Base-by-base conservation (phyloP, 2,329 filamentous ascomycete genomes). In the Paecilomyces niveus region DNA sequence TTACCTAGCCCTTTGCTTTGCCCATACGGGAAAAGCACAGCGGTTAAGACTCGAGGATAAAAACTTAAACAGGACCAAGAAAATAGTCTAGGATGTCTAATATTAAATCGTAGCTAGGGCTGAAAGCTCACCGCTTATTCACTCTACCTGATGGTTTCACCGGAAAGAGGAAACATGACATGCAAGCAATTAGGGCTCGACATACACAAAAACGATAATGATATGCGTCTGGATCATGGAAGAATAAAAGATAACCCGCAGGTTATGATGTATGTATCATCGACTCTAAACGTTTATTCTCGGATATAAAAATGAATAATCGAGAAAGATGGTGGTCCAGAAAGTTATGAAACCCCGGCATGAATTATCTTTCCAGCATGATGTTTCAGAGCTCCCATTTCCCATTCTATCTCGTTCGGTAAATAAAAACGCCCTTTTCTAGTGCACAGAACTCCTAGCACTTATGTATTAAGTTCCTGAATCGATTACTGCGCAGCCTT, bases 401-500 rank as follows among this genome's bases (percentile, higher is more conserved):
- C 39, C 39, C n/a, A 29, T 29, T 53, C 51, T 32, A 53, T 53
- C 22, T 32, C 51, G n/a, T 29, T 26, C n/a, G 29, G 7, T 26
- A 53, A 53, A 53, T 32, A 53, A 53, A 26, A 26, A 32, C 39
- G 39, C 39, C 39, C 39, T 45, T 45, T 45, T 45, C 39, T 45
- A 45, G 39, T 45, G 39, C 39, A 33, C 32, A 45, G 39, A 45
- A 45, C 39, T 45, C 39, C 39, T 45, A 45, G 39, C 35, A 45
- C 35, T 45, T 45, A n/a, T 26, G 35, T 45, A 29, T 24, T 24
- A 24, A 15, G 9, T 52, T 24, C 26, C 24, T 52, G 22, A 52
- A 24, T 31, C 55, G 60, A 64, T 68, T 71, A 72, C 68, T 70
- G 63, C 54, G 63, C 62, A 58, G 65, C 62, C 65, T 73, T 80